Percentiles rank a stretch among this genome's conserved stretches.
Evolutionary conservation across 2,329 filamentous ascomycete species (phyloP).

Genomic region (Pseudocercospora eumusae): DNA sequence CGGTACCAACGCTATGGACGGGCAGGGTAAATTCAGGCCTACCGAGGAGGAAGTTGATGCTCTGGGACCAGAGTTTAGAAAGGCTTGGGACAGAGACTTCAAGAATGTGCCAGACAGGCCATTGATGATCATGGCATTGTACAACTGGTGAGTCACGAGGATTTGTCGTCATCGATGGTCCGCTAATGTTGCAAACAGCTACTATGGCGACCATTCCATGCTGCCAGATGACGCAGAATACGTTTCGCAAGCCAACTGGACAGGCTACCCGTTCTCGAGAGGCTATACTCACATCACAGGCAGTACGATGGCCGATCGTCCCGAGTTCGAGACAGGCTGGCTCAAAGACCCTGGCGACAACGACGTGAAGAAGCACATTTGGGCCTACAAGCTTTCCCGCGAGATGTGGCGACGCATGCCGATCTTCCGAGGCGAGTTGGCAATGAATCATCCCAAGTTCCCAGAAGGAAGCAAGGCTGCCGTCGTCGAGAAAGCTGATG

Average conservation of each 20-base stretch:
- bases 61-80: conserved; percentile 56
- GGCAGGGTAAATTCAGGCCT: conserved; percentile 59
- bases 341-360: conserved; percentile 57
- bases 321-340: conserved; percentile 61
- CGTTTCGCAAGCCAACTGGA: conserved; percentile 56
- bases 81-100: conserved; percentile 60
- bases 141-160: conserved; percentile 39
- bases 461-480: conserved; percentile 50
- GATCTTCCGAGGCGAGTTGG: conserved; percentile 51
- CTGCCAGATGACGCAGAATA: conserved; percentile 52
- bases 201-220: conserved; percentile 38
- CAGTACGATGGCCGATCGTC: conserved; percentile 46
- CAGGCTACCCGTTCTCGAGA: conserved; percentile 62
- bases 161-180: background rate
- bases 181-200: conserved; percentile 14
- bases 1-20: conserved; percentile 61
- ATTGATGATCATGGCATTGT: conserved; percentile 49
- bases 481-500: conserved; percentile 37
- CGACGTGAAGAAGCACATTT: conserved; percentile 61
- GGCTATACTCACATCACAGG: conserved; percentile 62
- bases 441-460: conserved; percentile 43
- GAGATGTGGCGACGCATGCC: conserved; percentile 60
- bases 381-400: conserved; percentile 66
- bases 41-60: conserved; percentile 54
- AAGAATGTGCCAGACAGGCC: conserved; percentile 50